Conservation (phyloP, 2,329 filamentous ascomycete species). For the Apiospora phragmitis region DNA sequence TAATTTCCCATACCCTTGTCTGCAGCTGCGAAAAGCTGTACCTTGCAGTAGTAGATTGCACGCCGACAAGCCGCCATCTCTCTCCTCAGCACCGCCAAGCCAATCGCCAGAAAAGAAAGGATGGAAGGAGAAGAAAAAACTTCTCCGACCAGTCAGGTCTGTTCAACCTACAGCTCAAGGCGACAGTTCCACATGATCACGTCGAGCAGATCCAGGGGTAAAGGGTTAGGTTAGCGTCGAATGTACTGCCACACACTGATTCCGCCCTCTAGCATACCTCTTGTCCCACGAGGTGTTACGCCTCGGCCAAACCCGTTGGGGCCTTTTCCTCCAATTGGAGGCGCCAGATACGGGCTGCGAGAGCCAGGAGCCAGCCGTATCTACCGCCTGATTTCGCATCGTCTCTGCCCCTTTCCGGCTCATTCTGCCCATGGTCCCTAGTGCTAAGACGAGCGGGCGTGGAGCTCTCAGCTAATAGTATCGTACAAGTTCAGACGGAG, state of each 20-base stretch:
- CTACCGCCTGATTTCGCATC: not conserved
- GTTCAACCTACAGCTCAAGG: not conserved
- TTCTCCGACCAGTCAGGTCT: not conserved
- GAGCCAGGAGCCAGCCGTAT: not conserved
- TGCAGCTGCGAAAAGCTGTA: not conserved
- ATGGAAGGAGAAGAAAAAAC: not conserved
- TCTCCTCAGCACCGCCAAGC: not conserved
- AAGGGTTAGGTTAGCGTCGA: not conserved
- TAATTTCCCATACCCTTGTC: slow-evolving; percentile 13
- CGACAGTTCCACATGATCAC: not conserved
- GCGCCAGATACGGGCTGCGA: not conserved
- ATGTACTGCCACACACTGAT: not conserved
- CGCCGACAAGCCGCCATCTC: not conserved
- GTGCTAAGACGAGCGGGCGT: not conserved
- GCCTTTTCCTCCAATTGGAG: not conserved
- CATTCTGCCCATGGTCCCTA: not conserved
- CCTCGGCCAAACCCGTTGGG: not conserved
- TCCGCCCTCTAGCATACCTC: not conserved
- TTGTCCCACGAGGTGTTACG: not conserved
- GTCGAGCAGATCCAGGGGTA: not conserved
- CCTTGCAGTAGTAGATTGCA: slow-evolving; percentile 16
- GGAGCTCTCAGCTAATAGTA: slow-evolving; percentile 3
- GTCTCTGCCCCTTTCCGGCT: not conserved
- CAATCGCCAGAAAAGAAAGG: not conserved
- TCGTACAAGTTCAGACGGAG: not conserved